phyloP scores from a whole-genome alignment of 2,329 filamentous ascomycete genomes.

The Tolypocladium paradoxum region DNA sequence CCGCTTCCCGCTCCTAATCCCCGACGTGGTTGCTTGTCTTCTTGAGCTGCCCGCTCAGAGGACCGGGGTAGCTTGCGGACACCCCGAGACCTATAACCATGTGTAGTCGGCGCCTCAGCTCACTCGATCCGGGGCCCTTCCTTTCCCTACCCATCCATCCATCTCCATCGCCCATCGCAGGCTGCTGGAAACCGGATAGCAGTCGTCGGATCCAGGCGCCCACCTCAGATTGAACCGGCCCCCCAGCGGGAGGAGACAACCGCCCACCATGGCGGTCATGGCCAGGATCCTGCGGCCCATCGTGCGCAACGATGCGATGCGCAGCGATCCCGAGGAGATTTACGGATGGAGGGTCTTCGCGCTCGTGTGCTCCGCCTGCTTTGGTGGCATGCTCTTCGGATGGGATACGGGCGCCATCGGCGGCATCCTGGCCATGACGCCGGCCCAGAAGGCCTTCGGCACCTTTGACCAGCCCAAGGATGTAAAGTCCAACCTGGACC shows the following conservation, averaged over 20 bases:
- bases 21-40: not conserved
- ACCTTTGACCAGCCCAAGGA: conserved; percentile 16
- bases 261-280: conserved; percentile 25
- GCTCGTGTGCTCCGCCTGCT: conserved; percentile 54
- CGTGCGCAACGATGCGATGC: conserved; percentile 63
- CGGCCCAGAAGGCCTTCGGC: conserved; percentile 37
- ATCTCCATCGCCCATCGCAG: not conserved
- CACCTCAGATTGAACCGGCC: not conserved
- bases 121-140: too few species aligned
- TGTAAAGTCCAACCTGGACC: conserved; percentile 41
- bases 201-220: not conserved
- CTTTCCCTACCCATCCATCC: not conserved
- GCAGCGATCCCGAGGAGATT: conserved; percentile 52
- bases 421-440: conserved; percentile 50
- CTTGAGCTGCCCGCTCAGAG: not conserved
- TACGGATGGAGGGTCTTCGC: conserved; percentile 60
- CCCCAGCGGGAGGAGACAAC: not conserved
- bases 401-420: conserved; percentile 55
- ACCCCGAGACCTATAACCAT: not conserved
- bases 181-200: not conserved
- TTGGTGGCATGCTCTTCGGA: conserved; percentile 48
- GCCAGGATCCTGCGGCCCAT: conserved; percentile 39
- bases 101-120: not conserved
- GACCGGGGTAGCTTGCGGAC: not conserved
- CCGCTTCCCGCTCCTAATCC: not conserved